Evolutionary conservation across 2,329 filamentous ascomycete species (phyloP).

Genomic region (Colletotrichum eremochloae): DNA sequence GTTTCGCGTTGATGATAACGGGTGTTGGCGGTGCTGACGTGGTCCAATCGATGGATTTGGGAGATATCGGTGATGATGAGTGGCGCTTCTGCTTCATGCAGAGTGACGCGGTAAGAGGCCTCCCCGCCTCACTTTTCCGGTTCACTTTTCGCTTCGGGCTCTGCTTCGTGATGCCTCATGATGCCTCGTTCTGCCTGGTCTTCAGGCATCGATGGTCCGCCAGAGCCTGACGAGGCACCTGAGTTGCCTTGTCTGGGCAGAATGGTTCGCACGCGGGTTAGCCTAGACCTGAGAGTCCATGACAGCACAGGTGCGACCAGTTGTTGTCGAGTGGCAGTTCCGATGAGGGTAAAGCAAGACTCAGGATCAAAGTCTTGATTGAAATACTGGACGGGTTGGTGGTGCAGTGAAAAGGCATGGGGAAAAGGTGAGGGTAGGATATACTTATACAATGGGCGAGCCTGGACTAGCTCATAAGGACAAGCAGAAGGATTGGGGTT

Average conservation of each 20-base stretch:
- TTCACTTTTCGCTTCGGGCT: neutral
- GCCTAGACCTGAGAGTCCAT: neutral
- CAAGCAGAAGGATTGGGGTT: no score
- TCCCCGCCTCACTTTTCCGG: neutral
- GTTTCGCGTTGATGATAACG: neutral
- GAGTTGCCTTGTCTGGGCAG: neutral
- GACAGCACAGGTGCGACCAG: neutral
- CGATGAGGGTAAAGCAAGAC: neutral
- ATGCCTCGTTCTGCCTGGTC: neutral
- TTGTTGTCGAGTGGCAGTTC: neutral
- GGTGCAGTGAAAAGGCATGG: neutral
- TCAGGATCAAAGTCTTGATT: neutral
- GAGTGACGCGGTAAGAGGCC: neutral
- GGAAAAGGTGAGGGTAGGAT: neutral
- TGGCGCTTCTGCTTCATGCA: slow-evolving; percentile 3
- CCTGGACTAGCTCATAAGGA: no score
- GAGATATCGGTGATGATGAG: no score
- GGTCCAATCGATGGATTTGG: neutral
- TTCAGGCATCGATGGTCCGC: slow-evolving; percentile 5
- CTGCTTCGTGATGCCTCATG: neutral
- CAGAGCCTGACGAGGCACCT: neutral
- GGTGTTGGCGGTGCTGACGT: neutral
- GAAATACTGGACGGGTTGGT: neutral
- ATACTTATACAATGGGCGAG: no score
- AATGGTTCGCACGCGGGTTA: neutral